Conservation (phyloP, 176 grass and related monocot species). For the Carex parvula region DNA sequence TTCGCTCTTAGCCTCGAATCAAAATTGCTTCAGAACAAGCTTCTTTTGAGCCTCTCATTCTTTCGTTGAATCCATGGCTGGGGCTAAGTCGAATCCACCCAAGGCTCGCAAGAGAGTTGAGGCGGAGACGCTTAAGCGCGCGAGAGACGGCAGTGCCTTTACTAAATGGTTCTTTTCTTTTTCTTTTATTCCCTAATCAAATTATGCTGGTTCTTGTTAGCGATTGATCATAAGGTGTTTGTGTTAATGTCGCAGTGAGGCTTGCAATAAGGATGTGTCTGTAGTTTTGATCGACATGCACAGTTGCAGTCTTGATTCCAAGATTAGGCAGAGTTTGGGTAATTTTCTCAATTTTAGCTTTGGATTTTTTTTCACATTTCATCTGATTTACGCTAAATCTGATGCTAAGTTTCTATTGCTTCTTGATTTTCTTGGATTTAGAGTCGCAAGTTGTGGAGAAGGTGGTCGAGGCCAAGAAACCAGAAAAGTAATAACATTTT, state of each 20-base stretch:
- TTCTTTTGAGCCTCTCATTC: background rate
- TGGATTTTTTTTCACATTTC: background rate
- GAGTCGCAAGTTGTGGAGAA: slow-evolving; percentile 82
- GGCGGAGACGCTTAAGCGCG: slow-evolving; percentile 64
- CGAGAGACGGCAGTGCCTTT: slow-evolving; percentile 86
- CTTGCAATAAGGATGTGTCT: slow-evolving; percentile 75
- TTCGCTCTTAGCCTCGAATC: background rate
- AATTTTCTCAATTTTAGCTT: background rate
- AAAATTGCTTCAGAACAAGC: background rate
- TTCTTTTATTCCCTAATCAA: background rate
- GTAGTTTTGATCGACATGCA: slow-evolving; percentile 91
- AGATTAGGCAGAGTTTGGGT: slow-evolving; percentile 75
- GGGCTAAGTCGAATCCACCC: slow-evolving; percentile 34
- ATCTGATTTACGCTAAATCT: background rate
- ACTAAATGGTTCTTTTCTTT: slow-evolving; percentile 42
- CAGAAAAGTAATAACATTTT: slow-evolving; percentile 29
- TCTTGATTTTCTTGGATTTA: slow-evolving; percentile 7
- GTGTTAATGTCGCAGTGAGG: slow-evolving; percentile 50
- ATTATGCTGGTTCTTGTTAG: background rate
- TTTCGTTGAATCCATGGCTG: slow-evolving; percentile 28
- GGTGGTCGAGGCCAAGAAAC: slow-evolving; percentile 40
- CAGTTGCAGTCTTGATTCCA: slow-evolving; percentile 76
- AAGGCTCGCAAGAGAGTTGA: slow-evolving; percentile 67
- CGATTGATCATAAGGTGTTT: background rate
- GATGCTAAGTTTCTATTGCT: background rate